phyloP scores from a whole-genome alignment of 73 alveolate species.

The Strombidium stylifer region DNA sequence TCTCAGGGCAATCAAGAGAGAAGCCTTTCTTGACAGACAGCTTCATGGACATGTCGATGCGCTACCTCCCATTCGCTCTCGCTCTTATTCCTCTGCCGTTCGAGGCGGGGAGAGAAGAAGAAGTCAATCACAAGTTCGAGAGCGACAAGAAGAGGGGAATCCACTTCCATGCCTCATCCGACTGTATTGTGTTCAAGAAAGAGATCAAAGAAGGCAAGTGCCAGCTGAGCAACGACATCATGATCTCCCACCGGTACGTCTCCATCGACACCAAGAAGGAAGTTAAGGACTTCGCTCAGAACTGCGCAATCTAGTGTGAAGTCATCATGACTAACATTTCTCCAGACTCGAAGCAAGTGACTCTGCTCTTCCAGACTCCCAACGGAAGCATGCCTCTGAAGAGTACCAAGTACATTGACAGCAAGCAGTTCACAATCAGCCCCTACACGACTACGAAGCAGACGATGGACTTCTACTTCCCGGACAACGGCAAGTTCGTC shows the following conservation, averaged over 20 bases:
- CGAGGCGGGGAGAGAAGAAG: conserved; percentile 68
- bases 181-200: conserved; percentile 69
- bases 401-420: conserved; percentile 68
- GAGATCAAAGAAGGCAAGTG: conserved; percentile 81
- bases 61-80: conserved; percentile 23
- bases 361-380: conserved; percentile 86
- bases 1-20: not conserved
- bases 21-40: conserved; percentile 27
- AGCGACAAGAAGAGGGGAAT: conserved; percentile 66
- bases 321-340: conserved; percentile 90
- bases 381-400: conserved; percentile 89
- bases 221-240: conserved; percentile 68
- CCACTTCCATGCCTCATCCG: conserved; percentile 43
- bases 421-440: conserved; percentile 42
- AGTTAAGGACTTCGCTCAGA: conserved; percentile 44
- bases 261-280: too few relatives aligned
- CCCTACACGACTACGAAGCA: conserved; percentile 77
- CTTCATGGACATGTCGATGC: not conserved
- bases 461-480: conserved; percentile 86
- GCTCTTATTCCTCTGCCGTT: conserved; percentile 68
- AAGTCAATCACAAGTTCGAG: conserved; percentile 58
- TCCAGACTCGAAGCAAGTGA: conserved; percentile 55
- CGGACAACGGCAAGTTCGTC: conserved; percentile 71
- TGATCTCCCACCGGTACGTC: conserved; percentile 81
- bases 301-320: conserved; percentile 79